Evolutionary conservation across 2,329 filamentous ascomycete genomes (phyloP), one percentile per base, ranked within the genome.

Genomic region (Exophiala spinifera): DNA sequence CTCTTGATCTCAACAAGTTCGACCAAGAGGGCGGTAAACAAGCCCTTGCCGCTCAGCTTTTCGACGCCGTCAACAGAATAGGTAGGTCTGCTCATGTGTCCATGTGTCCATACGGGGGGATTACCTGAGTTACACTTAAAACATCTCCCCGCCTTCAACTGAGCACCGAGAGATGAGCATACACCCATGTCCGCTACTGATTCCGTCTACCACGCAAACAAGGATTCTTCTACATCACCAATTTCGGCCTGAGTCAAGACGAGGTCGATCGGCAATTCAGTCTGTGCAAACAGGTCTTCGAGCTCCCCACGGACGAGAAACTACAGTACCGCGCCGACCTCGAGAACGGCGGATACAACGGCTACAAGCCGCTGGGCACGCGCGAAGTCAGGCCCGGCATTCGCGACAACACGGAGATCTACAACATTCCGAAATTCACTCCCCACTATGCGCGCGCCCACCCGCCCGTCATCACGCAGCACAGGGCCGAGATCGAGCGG

Each of bases 151-250:
- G n/a, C n/a, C n/a, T n/a, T n/a, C n/a, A n/a, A n/a, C n/a, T n/a
- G n/a, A n/a, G n/a, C n/a, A n/a, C n/a, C n/a, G n/a, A n/a, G n/a
- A n/a, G 23, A 25, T 25, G 23, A 7, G 23, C 23, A 3, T 25
- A 3, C 23, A 3, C 23, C 23, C 3, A 3, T 25, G 4, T 25
- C 23, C 23, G 23, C 23, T 3, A 31, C 28, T 25, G 23, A 25
- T 25, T 25, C 8, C 23, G 23, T 4, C 4, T 5, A 25, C 23
- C 23, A 25, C 23, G 8, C 23, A 4, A 31, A 31, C 28, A 55
- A n/a, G 79, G 81, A 0, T 81, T 85, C 71, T 85, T 85, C 70
- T 84, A 85, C 60, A 76, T 85, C 28, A 78, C 75, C 59, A 82
- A 84, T 67, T 83, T 79, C 56, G 81, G 81, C 19, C 70, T 85